A percentile compares a stretch with the other conserved stretches of the same genome.
These are phyloP conservation scores for Hymenoscyphus fraxineus DNA, from an alignment of 2,329 filamentous ascomycete genomes.

Conservation along the genomic window DNA sequence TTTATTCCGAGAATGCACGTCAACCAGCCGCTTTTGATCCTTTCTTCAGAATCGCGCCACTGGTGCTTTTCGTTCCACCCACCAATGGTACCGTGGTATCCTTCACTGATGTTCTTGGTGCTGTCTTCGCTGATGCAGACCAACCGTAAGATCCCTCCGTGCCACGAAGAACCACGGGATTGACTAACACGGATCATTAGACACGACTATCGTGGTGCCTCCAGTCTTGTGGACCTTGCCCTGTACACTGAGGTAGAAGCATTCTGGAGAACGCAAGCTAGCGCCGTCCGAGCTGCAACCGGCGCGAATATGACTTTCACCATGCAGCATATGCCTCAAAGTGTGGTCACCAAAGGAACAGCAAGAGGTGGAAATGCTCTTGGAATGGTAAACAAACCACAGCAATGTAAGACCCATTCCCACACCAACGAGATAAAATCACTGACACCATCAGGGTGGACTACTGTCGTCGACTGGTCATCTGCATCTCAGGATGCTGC, in stretches of 20 bases:
- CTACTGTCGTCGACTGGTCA: slow-evolving; percentile 10
- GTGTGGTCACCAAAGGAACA: slow-evolving; percentile 8
- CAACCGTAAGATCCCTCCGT: not conserved
- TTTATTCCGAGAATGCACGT: slow-evolving; percentile 4
- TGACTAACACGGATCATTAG: slow-evolving; percentile 4
- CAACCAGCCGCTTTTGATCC: slow-evolving; percentile 5
- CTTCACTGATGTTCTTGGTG: slow-evolving; percentile 4
- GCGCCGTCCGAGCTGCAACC: slow-evolving; percentile 9
- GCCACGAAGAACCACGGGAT: not conserved
- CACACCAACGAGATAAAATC: not conserved
- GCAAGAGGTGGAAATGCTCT: slow-evolving; percentile 13
- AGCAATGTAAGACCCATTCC: slow-evolving; percentile 1
- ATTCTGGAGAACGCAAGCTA: slow-evolving; percentile 11
- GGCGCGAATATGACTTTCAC: slow-evolving; percentile 12
- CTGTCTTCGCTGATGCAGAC: not conserved
- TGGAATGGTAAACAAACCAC: not conserved
- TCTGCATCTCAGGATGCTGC: not conserved
- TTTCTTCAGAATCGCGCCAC: not conserved
- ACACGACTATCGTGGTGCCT: slow-evolving; percentile 12
- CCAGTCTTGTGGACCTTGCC: slow-evolving; percentile 5
- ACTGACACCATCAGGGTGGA: slow-evolving; percentile 8
- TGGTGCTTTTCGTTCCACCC: not conserved
- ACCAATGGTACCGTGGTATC: slow-evolving; percentile 9
- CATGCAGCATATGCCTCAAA: slow-evolving; percentile 9
- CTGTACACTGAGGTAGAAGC: slow-evolving; percentile 8